Evolutionary conservation across 257 asterid genomes (phyloP).

Genomic region (Voacanga thouarsii): DNA sequence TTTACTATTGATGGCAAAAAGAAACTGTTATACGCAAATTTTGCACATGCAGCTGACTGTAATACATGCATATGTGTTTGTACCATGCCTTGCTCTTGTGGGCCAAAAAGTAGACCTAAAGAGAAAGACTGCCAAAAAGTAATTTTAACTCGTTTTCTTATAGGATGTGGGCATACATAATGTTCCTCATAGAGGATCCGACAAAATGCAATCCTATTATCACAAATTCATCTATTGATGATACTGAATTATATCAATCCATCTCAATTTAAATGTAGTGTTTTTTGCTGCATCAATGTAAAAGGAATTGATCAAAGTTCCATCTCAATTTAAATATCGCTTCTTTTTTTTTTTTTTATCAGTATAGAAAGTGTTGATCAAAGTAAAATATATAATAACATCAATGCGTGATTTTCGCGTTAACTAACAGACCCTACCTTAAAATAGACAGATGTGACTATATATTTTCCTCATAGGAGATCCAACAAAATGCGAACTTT

Average conservation of each 20-base stretch:
- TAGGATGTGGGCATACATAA: not conserved
- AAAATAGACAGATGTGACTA: no score
- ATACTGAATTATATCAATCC: no score
- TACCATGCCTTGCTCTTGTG: not conserved
- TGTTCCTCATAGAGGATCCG: not conserved
- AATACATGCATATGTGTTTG: constrained; percentile 2
- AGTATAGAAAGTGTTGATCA: no score
- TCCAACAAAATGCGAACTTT: not conserved
- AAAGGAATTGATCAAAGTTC: no score
- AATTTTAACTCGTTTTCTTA: not conserved
- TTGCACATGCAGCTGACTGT: constrained; percentile 18
- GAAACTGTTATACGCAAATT: constrained; percentile 4
- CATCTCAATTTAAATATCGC: no score
- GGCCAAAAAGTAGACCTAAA: constrained; percentile 1
- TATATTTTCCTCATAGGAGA: not conserved
- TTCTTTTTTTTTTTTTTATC: no score
- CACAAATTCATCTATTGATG: no score
- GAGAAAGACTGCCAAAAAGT: constrained; percentile 4
- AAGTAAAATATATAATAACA: no score
- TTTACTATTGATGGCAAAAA: constrained; percentile 9
- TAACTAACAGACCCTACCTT: no score
- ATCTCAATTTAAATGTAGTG: no score
- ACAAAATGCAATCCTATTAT: not conserved
- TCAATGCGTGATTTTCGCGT: no score
- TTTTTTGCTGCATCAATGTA: no score